phyloP scores from a whole-genome alignment of 805 yeast species.

The Candida xiaguanensis region DNA sequence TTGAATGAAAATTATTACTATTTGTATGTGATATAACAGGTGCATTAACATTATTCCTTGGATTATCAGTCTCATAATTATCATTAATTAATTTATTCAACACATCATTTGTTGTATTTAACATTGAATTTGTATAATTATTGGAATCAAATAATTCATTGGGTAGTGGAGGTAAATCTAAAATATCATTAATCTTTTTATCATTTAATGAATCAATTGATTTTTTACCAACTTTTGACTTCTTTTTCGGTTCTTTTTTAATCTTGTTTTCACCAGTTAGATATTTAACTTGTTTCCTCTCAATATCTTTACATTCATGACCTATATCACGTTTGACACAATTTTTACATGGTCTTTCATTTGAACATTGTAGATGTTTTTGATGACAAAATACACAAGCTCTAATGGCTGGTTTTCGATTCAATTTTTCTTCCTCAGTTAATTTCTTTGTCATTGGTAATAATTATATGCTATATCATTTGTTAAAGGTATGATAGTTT shows the following conservation, averaged over 20 bases:
- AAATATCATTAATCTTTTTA: background rate
- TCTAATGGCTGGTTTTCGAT: slow-evolving; percentile 58
- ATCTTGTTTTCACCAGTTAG: slow-evolving; percentile 12
- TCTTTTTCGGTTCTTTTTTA: background rate
- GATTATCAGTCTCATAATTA: slow-evolving; percentile 5
- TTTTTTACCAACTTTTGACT: background rate
- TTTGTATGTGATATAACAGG: background rate
- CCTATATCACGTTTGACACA: slow-evolving; percentile 61
- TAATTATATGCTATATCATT: background rate
- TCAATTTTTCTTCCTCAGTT: slow-evolving; percentile 47
- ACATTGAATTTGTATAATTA: slow-evolving; percentile 15
- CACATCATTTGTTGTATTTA: slow-evolving; percentile 27
- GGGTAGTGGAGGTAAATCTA: background rate
- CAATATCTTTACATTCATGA: slow-evolving; percentile 54
- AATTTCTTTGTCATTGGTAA: slow-evolving; percentile 58
- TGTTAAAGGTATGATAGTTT: background rate
- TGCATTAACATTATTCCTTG: background rate
- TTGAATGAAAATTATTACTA: slow-evolving; percentile 29
- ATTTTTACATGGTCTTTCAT: slow-evolving; percentile 66
- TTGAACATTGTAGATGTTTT: slow-evolving; percentile 72
- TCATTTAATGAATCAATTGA: background rate
- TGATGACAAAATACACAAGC: slow-evolving; percentile 73
- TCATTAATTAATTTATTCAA: slow-evolving; percentile 19
- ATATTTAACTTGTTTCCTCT: slow-evolving; percentile 49
- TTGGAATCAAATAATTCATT: background rate